These are phyloP conservation scores for Eleusine coracana DNA, from an alignment of 176 grass and related monocot genomes.

Conservation along the genomic window DNA sequence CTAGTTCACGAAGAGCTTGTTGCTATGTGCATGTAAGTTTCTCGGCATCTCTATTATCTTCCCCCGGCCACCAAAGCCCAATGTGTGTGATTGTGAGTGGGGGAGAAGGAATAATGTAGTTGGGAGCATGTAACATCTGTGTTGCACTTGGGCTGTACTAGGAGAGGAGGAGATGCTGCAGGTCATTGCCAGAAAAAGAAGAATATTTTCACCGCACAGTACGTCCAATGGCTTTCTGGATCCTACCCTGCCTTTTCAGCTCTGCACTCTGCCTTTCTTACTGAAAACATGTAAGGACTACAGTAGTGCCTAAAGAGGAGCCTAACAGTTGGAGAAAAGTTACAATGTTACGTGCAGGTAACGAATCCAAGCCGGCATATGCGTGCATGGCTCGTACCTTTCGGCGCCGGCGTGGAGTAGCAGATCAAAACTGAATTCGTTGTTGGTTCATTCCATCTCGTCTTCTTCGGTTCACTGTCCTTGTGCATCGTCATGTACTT, in stretches of 20 bases:
- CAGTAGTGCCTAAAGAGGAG: conserved; percentile 25
- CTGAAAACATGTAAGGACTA: not conserved
- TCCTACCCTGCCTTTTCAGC: conserved; percentile 24
- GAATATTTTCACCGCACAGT: conserved; percentile 42
- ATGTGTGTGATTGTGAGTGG: not conserved
- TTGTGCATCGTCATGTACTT: not conserved
- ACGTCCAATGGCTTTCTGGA: conserved; percentile 42
- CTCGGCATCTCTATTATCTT: conserved; percentile 34
- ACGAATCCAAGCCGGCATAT: not conserved
- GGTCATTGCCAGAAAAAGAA: conserved; percentile 6
- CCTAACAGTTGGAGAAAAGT: conserved; percentile 7
- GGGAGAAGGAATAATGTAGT: conserved; percentile 44
- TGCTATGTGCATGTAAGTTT: conserved; percentile 58
- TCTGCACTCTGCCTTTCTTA: conserved; percentile 12
- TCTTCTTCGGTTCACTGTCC: not conserved
- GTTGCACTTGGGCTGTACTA: conserved; percentile 22
- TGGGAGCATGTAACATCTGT: conserved; percentile 53
- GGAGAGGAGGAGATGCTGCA: conserved; percentile 34
- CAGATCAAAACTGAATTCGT: not conserved
- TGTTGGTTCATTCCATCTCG: not conserved
- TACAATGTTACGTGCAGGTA: conserved; percentile 5
- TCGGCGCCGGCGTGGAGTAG: not conserved
- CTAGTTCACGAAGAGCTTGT: conserved; percentile 36
- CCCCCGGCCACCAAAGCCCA: not conserved
- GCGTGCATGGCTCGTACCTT: conserved; percentile 4